phyloP scores from a whole-genome alignment of 2,329 filamentous ascomycete species.

The Myriosclerotinia scirpicola region DNA sequence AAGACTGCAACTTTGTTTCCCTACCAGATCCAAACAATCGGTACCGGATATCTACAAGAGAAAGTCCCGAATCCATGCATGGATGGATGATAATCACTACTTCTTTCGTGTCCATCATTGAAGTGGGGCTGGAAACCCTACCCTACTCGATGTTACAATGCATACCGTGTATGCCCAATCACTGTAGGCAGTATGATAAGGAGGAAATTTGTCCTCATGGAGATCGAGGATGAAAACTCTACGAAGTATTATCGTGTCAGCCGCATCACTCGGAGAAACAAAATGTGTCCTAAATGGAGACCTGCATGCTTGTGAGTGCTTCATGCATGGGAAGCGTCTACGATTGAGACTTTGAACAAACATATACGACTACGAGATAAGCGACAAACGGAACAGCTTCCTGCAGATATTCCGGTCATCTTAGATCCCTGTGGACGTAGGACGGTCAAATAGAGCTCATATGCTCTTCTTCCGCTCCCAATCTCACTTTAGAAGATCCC shows the following conservation, averaged over 20 bases:
- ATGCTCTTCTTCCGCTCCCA: background rate
- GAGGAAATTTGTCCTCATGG: background rate
- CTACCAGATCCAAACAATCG: constrained; percentile 6
- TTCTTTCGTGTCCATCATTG: background rate
- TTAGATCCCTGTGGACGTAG: background rate
- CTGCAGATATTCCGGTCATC: background rate
- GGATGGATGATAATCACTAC: background rate
- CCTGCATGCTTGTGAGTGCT: constrained; percentile 7
- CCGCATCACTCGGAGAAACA: constrained; percentile 11
- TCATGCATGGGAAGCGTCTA: constrained; percentile 8
- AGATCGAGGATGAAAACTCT: background rate
- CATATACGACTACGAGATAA: constrained; percentile 13
- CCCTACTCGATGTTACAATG: constrained; percentile 6
- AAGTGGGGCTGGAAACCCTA: background rate
- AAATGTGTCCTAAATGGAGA: constrained; percentile 2
- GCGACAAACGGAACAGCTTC: constrained; percentile 15
- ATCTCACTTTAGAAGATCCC: constrained; percentile 47
- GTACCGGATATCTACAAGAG: constrained; percentile 12
- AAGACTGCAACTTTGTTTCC: background rate
- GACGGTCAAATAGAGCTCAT: background rate
- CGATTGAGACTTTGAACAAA: background rate
- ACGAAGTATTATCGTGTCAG: constrained; percentile 9
- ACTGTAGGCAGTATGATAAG: constrained; percentile 1
- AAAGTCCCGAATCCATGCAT: constrained; percentile 12
- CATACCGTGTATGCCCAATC: constrained; percentile 7